These are phyloP conservation scores for Meyerozyma smithsonii DNA, from an alignment of 1,139 yeast genomes.

Conservation along the genomic window DNA sequence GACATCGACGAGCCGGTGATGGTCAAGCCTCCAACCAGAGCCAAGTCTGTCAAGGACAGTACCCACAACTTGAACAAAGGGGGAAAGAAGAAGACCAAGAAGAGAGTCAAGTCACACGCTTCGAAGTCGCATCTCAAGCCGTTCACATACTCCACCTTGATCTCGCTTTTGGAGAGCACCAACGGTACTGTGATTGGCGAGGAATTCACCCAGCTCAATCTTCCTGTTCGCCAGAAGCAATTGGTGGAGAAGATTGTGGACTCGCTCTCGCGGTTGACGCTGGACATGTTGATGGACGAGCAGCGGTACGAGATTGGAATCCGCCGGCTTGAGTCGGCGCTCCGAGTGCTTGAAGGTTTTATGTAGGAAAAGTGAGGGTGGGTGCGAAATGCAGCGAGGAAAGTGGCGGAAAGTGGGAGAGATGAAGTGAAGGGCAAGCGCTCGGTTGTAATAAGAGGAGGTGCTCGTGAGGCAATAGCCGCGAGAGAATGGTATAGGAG, in stretches of 20 bases:
- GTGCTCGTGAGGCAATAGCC: too few species aligned
- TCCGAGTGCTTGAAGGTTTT: conserved; percentile 81
- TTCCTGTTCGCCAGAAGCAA: conserved; percentile 73
- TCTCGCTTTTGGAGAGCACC: conserved; percentile 55
- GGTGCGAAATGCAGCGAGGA: too few species aligned
- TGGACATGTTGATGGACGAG: conserved; percentile 85
- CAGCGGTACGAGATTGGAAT: conserved; percentile 79
- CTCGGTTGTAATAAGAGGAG: too few species aligned
- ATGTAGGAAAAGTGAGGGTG: too few species aligned
- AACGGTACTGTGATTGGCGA: conserved; percentile 62
- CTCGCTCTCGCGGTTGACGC: conserved; percentile 75
- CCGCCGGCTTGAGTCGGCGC: conserved; percentile 70
- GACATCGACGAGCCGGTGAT: conserved; percentile 39
- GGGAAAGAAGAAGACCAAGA: conserved; percentile 8
- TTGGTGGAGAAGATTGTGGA: conserved; percentile 81
- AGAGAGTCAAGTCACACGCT: conserved; percentile 11
- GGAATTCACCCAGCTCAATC: conserved; percentile 68
- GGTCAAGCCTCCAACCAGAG: conserved; percentile 27
- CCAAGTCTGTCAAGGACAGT: conserved; percentile 30
- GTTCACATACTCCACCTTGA: conserved; percentile 54
- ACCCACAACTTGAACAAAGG: conserved; percentile 6
- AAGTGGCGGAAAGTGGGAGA: neutral
- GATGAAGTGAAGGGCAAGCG: neutral
- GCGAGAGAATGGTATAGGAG: too few species aligned
- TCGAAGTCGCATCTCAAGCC: conserved; percentile 33